Base-by-base conservation (phyloP, 2,329 filamentous ascomycete genomes). In the Cladosporium austrohemisphaericum region DNA sequence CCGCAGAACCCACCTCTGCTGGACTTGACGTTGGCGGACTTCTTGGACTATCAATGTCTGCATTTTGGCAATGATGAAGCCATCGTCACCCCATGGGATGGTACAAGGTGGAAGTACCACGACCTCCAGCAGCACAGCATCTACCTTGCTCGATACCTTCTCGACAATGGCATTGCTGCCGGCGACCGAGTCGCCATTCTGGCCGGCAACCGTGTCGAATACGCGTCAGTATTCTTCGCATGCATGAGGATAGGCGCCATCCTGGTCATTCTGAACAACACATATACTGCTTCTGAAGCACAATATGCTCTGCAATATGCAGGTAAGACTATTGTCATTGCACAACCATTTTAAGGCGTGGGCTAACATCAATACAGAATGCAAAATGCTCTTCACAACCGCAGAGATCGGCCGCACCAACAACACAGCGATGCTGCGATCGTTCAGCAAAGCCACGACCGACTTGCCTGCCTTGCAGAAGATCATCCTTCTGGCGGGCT, bases 241-340 rank as follows among this genome's bases (percentile, higher is more conserved):
- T 83, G 81, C 9, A 81, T 83, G 32, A 61, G 68, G 38, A 57
- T 73, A 10, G 71, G 71, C 2, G 68, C 69, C 1, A 67, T 73
- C 28, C 72, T 90, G 45, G 86, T 90, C 22, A 88, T 90, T 36
- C 71, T 91, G 56, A 91, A 91, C 70, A 91, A 89, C 68, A 91
- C 86, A 0, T 91, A 91, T 64, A 91, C 86, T 1, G 76, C 83
- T 2, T 79, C 77, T 1, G 86, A 91, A 68, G 81, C 85, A 40
- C 76, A 82, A 63, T 85, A 86, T 65, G 86, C 84, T 8, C 67
- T 91, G 22, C 76, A 78, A 48, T 87, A 89, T 61, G 82, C 84
- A 13, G 81, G 83, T 85, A 68, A 57, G 73, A 65, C 31, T 45
- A 19, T 33, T 5, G 1, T 9, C 29, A n/a, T n/a, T n/a, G n/a